phyloP scores from a whole-genome alignment of 106 monocot species.

The Cymbidium sinense region DNA sequence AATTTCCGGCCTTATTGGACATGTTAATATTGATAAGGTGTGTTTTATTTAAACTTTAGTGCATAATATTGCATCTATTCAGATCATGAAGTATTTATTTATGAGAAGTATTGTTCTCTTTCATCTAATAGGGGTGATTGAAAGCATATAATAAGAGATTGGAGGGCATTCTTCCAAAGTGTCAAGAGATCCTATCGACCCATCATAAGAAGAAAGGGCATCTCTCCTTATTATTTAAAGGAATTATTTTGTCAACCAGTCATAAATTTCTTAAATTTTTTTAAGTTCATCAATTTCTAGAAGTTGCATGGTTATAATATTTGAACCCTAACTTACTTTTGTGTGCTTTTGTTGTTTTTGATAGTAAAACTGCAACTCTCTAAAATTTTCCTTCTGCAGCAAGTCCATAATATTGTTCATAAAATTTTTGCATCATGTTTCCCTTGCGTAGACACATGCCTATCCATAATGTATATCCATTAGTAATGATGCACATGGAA shows the following conservation, averaged over 20 bases:
- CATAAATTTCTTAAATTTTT: not conserved
- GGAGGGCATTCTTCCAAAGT: constrained; percentile 57
- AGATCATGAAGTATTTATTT: not conserved
- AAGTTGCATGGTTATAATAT: not conserved
- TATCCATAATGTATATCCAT: not conserved
- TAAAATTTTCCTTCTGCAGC: not conserved
- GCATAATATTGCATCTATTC: not conserved
- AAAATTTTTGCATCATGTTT: not conserved
- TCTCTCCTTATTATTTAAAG: constrained; percentile 37
- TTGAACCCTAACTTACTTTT: not conserved
- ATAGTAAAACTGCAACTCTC: not conserved
- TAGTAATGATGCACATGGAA: not conserved
- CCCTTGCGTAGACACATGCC: not conserved
- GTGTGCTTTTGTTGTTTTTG: not conserved
- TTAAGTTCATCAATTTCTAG: not conserved
- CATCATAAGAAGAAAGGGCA: constrained; percentile 55
- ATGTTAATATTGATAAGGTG: constrained; percentile 87
- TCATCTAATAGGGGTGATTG: constrained; percentile 36
- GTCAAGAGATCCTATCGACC: constrained; percentile 40
- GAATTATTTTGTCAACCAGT: constrained; percentile 45
- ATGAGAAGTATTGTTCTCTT: not conserved
- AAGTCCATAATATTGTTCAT: not conserved
- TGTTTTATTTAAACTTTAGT: not conserved
- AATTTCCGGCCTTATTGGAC: constrained; percentile 64
- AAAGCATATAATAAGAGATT: constrained; percentile 33